Base-by-base conservation (phyloP, 306 rosid genomes). In the Ceratonia siliqua region DNA sequence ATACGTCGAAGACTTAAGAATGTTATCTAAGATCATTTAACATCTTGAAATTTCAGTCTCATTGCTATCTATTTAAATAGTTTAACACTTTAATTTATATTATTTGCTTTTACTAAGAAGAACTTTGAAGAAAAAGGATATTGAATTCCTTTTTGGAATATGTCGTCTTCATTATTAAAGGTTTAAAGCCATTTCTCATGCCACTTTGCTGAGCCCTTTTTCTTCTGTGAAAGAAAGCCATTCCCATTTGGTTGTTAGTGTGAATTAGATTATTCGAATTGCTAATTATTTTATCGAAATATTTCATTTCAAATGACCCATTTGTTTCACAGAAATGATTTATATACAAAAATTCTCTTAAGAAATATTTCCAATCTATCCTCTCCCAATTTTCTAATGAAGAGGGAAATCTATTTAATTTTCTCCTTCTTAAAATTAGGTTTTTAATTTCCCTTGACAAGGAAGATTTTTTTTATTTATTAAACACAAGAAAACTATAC, bases 101-200 rank as follows among this genome's bases (percentile, higher is more conserved):
- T 32, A 8, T 22, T 65, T 28, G 21, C 33, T 36, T 68, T 56
- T 53, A 25, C 41, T 25, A 63, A 68, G 54, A 62, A 18, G 33
- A 74, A 52, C 63, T 46, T 70, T 27, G 54, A 74, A 45, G 63
- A 39, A 64, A 12, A 46, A 64, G 46, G 49, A 70, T 72, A 74
- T 38, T 50, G 5, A 50, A 22, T 24, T 61, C 28, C 30, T 53
- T 20, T 58, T 38, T 78, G 74, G 64, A 70, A 79, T 75, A 52
- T 22, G 74, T 66, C 64, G 5, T 42, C 78, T 49, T 41, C 28
- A 27, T 41, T n/a, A n/a, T n/a, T n/a, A n/a, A n/a, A n/a, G n/a
- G n/a, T n/a, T n/a, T 67, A 73, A 82, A 72, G 81, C 83, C 81
- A 68, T 49, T 55, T 52, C 21, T 18, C 30, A 48, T 32, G 71